Evolutionary conservation across 805 yeast genomes (phyloP), one percentile per base, ranked within the genome.

Genomic region (Metschnikowia kofuensis): DNA sequence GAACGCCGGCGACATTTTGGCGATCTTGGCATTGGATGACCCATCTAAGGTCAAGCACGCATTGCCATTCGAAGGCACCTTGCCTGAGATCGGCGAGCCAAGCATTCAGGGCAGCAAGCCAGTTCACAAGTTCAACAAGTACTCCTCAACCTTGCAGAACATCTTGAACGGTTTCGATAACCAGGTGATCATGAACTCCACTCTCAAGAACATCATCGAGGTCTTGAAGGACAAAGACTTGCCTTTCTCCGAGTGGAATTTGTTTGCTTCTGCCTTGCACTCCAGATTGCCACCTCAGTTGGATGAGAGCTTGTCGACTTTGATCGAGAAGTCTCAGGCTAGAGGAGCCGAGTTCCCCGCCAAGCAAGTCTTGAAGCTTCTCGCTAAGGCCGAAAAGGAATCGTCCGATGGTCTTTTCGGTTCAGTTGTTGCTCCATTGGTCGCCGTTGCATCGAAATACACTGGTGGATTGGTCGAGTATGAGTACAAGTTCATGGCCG

Each of bases 11-110:
- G 99, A 94, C 64, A 92, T 95, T 52, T 80, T 94, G 65, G 99
- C 97, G 26, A 92, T 94, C 52, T 77, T 94, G 58, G 85, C 97
- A 14, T 76, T 94, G 48, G 99, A 95, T 64, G 99, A 94, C 66
- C 98, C 98, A 50, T 84, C 96, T 6, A 90, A 89, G 73, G 99
- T 94, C 45, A 92, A 92, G 69, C 99, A 91, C 62, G 99, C 99
- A 39, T 74, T 85, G 65, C 96, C 97, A 45, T 94, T 81, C 61
- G 96, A 90, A 67, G 97, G 97, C 44, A 89, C 95, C 63, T 75
- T 95, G 57, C 97, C 97, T 12, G 89, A 84, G 35, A 74, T 84
- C 54, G 99, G 99, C 44, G 76, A 87, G 31, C 96, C 98, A 54
- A 78, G 75, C 48, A 75, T 89, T 53, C 82, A 77, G 64, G 98